Conservation (phyloP, 2,329 filamentous ascomycete species). For the Alternaria infectoria region DNA sequence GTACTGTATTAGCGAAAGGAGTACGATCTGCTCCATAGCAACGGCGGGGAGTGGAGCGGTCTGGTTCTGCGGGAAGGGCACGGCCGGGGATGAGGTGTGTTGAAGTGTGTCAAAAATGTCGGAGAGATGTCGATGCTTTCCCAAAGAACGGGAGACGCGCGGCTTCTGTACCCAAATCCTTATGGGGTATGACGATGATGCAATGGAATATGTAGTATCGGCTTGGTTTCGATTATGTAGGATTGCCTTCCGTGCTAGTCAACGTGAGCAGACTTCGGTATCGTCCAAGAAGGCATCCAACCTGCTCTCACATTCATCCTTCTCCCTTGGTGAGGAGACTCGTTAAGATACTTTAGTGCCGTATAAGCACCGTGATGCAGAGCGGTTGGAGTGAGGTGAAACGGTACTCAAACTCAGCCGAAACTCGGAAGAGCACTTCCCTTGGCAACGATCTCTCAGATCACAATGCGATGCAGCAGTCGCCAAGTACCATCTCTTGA, state of each 20-base stretch:
- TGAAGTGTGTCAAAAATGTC: conserved; percentile 30
- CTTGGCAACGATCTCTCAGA: conserved; percentile 2
- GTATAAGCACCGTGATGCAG: not conserved
- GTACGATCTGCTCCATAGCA: conserved; percentile 8
- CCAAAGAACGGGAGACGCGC: conserved; percentile 17
- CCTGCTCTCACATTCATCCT: not conserved
- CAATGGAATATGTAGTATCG: not conserved
- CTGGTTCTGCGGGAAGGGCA: conserved; percentile 18
- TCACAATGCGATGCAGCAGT: conserved; percentile 1
- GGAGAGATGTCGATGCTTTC: conserved; percentile 26
- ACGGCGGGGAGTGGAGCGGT: conserved; percentile 15
- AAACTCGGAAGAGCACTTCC: conserved; percentile 23
- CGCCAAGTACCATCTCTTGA: not conserved
- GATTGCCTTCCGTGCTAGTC: too few species aligned
- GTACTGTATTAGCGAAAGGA: conserved; percentile 1
- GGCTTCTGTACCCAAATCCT: conserved; percentile 3
- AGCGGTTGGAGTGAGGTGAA: conserved; percentile 23
- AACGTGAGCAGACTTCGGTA: not conserved
- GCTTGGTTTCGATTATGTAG: not conserved
- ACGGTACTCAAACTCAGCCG: conserved; percentile 34
- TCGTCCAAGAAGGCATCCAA: not conserved
- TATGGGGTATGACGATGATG: not conserved
- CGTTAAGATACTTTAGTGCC: not conserved
- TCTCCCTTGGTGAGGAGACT: not conserved
- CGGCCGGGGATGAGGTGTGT: conserved; percentile 17